These are phyloP conservation scores for Papiliotrema flavescens DNA, from an alignment of 1,284 basidiomycete species.

Conservation along the genomic window DNA sequence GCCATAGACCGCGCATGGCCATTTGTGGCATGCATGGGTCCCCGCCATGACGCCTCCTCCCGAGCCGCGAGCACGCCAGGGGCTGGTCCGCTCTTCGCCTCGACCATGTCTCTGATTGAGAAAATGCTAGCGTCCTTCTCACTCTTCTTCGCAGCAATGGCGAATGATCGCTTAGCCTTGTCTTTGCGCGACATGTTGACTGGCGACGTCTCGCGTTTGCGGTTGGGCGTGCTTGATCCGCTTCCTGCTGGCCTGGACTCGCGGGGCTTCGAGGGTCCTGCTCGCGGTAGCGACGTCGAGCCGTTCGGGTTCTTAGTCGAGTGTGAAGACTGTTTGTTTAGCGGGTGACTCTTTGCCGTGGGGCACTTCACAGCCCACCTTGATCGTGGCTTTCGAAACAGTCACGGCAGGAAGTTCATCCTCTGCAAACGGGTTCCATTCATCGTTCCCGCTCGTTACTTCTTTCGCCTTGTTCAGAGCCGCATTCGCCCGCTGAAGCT, in stretches of 20 bases:
- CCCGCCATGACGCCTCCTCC: too few relatives aligned
- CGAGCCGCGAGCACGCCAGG: neutral
- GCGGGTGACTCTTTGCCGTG: neutral
- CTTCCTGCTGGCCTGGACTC: neutral
- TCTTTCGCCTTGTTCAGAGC: constrained; percentile 18
- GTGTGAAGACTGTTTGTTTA: too few relatives aligned
- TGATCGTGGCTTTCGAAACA: neutral
- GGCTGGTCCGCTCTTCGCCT: constrained; percentile 11
- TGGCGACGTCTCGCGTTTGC: constrained; percentile 13
- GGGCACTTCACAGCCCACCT: neutral
- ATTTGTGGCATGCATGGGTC: too few relatives aligned
- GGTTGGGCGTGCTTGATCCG: neutral
- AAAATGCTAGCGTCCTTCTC: constrained; percentile 21
- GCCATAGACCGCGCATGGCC: too few relatives aligned
- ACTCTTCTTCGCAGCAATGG: constrained; percentile 19
- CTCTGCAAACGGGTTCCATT: constrained; percentile 44
- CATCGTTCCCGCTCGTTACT: constrained; percentile 1
- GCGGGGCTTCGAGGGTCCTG: neutral
- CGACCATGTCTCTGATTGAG: constrained; percentile 34
- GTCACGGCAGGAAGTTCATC: constrained; percentile 13
- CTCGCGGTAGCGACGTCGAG: neutral
- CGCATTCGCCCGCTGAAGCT: constrained; percentile 38
- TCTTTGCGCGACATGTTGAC: constrained; percentile 35
- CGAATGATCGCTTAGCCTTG: constrained; percentile 27
- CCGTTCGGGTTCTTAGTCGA: too few relatives aligned